Percentiles rank a stretch among this genome's conserved stretches.
Conservation (phyloP, 192 early-diverging fungal species). For the Chytriomyces confervae region DNA sequence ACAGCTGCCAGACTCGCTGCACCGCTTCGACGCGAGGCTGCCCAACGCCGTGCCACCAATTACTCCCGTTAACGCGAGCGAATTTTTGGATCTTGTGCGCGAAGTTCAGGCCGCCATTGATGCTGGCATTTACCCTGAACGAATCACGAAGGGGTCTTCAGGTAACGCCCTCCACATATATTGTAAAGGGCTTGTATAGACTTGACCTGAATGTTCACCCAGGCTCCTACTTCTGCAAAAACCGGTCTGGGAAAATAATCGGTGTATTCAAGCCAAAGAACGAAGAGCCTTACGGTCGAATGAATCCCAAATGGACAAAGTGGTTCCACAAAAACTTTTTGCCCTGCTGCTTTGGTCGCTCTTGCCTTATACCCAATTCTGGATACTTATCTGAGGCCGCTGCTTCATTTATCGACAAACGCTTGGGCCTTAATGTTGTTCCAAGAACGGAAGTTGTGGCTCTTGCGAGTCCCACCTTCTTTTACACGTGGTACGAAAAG, state of each 20-base stretch:
- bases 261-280: constrained; percentile 88
- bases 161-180: not conserved
- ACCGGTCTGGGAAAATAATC: constrained; percentile 75
- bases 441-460: constrained; percentile 81
- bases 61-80: constrained; percentile 19
- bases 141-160: constrained; percentile 74
- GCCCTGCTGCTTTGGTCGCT: constrained; percentile 88
- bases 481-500: constrained; percentile 70
- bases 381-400: constrained; percentile 92
- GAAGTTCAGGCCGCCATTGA: constrained; percentile 51
- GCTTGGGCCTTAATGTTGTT: constrained; percentile 78
- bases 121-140: constrained; percentile 54
- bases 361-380: constrained; percentile 85
- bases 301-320: constrained; percentile 92
- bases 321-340: constrained; percentile 88
- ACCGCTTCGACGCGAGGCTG: not conserved
- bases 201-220: not conserved
- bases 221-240: constrained; percentile 89
- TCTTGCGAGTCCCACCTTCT: constrained; percentile 76
- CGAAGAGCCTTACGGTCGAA: constrained; percentile 68
- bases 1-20: too few relatives aligned
- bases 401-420: constrained; percentile 77
- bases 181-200: too few relatives aligned
- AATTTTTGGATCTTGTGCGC: constrained; percentile 7
- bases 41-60: not conserved